Percentiles rank a stretch among this genome's conserved stretches.
Evolutionary conservation across 2,329 filamentous ascomycete species (phyloP).

Genomic region (Alternaria metachromatica): DNA sequence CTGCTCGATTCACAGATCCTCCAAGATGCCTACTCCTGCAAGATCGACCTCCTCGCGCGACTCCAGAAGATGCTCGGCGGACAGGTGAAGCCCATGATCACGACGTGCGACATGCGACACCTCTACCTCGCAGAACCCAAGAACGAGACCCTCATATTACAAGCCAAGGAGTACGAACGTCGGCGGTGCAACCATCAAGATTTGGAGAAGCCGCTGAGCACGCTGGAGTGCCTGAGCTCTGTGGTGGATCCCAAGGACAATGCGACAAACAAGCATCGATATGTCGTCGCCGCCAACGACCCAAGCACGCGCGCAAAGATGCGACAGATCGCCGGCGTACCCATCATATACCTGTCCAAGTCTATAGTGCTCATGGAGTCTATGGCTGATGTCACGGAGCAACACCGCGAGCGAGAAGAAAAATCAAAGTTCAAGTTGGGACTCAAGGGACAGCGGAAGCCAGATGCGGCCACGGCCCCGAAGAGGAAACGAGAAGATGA

Average conservation of each 20-base stretch:
- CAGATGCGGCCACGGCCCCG: constrained; percentile 34
- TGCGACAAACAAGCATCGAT: constrained; percentile 77
- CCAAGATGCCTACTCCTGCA: constrained; percentile 79
- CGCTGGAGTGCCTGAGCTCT: constrained; percentile 72
- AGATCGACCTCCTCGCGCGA: constrained; percentile 81
- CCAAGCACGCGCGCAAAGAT: constrained; percentile 67
- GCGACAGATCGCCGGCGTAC: constrained; percentile 73
- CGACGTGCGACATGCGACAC: constrained; percentile 80
- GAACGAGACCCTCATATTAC: constrained; percentile 69
- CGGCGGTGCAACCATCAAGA: constrained; percentile 80
- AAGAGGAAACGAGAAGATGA: constrained; percentile 56
- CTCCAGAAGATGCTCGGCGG: constrained; percentile 86
- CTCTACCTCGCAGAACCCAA: constrained; percentile 69
- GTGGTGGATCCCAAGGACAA: constrained; percentile 81
- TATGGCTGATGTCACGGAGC: constrained; percentile 72
- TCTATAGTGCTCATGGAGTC: constrained; percentile 82
- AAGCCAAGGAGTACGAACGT: constrained; percentile 77
- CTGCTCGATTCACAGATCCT: constrained; percentile 85
- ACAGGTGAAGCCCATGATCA: constrained; percentile 84
- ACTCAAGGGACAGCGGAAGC: constrained; percentile 58
- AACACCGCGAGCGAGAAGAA: constrained; percentile 72
- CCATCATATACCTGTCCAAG: constrained; percentile 77
- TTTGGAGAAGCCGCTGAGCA: constrained; percentile 72
- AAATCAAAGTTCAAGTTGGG: constrained; percentile 75
- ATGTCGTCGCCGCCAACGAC: constrained; percentile 79